Conservation (phyloP, 1,284 basidiomycete genomes). For the Marasmius fiardii region DNA sequence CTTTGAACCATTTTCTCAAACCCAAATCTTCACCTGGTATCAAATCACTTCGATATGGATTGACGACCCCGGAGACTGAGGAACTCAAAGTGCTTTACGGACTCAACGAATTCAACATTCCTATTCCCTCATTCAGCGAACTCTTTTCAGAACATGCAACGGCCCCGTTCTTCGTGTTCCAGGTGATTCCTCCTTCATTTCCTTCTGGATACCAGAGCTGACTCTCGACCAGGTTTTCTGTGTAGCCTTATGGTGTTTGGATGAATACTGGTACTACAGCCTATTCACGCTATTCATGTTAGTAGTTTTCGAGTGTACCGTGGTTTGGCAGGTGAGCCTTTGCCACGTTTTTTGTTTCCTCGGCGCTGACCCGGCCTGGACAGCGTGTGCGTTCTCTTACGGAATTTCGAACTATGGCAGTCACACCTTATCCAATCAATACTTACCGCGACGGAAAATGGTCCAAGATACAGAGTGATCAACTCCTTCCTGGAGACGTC, state of each 20-base stretch:
- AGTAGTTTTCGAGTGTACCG: constrained; percentile 94
- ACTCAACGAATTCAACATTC: constrained; percentile 93
- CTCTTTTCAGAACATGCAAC: constrained; percentile 15
- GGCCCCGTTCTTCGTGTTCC: constrained; percentile 85
- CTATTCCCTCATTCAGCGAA: constrained; percentile 83
- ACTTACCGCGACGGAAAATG: constrained; percentile 81
- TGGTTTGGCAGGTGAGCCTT: constrained; percentile 85
- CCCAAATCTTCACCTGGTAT: constrained; percentile 31
- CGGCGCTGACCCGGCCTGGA: constrained; percentile 13
- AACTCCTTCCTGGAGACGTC: constrained; percentile 87
- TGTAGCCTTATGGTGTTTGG: constrained; percentile 92
- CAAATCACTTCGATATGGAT: constrained; percentile 19
- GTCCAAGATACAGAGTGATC: constrained; percentile 76
- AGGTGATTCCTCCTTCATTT: constrained; percentile 36
- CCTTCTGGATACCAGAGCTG: constrained; percentile 37
- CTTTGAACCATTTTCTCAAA: constrained; percentile 65
- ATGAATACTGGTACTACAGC: constrained; percentile 98
- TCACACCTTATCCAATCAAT: constrained; percentile 84
- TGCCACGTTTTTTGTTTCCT: background rate
- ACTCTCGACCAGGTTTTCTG: constrained; percentile 98
- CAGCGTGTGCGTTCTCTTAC: constrained; percentile 86
- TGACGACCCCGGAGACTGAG: constrained; percentile 39
- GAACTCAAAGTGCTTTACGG: constrained; percentile 70
- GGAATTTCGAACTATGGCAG: constrained; percentile 95
- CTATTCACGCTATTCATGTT: constrained; percentile 97